These are phyloP conservation scores for Salix dunnii DNA, from an alignment of 345 rosid species.

Conservation along the genomic window DNA sequence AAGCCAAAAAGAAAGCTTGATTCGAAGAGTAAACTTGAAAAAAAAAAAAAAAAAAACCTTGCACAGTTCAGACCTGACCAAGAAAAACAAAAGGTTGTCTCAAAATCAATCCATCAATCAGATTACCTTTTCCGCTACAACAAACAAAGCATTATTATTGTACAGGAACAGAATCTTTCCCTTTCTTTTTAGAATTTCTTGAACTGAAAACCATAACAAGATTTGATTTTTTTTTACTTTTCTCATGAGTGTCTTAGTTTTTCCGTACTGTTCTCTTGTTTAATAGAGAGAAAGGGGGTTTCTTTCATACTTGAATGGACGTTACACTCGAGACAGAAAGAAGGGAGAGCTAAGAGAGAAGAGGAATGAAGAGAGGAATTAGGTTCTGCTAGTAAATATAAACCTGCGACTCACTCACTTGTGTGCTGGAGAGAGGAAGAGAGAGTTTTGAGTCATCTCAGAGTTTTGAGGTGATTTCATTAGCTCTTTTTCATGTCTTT, in stretches of 20 bases:
- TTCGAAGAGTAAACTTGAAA: conserved; percentile 17
- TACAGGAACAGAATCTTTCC: conserved; percentile 35
- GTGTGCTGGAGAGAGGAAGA: not conserved
- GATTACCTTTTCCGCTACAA: conserved; percentile 44
- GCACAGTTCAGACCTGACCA: not conserved
- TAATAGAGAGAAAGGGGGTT: conserved; percentile 2
- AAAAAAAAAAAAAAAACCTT: not conserved
- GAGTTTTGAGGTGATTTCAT: too few species aligned
- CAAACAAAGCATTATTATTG: conserved; percentile 28
- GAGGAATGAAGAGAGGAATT: not conserved
- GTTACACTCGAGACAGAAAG: conserved; percentile 20
- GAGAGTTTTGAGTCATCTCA: not conserved
- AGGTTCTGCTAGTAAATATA: not conserved
- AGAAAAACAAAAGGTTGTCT: not conserved
- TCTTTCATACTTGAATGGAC: conserved; percentile 17
- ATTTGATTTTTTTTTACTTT: not conserved
- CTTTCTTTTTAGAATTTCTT: not conserved
- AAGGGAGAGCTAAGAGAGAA: not conserved
- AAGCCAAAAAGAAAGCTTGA: conserved; percentile 17
- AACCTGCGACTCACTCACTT: not conserved
- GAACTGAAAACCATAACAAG: not conserved
- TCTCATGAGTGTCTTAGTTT: not conserved
- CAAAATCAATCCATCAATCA: conserved; percentile 1
- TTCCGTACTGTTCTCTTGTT: not conserved
- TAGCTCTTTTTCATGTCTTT: too few species aligned